Percentiles rank a stretch among this genome's conserved stretches.
Conservation (phyloP, 495 filamentous ascomycete species). For the Evansstolkia leycettana region DNA sequence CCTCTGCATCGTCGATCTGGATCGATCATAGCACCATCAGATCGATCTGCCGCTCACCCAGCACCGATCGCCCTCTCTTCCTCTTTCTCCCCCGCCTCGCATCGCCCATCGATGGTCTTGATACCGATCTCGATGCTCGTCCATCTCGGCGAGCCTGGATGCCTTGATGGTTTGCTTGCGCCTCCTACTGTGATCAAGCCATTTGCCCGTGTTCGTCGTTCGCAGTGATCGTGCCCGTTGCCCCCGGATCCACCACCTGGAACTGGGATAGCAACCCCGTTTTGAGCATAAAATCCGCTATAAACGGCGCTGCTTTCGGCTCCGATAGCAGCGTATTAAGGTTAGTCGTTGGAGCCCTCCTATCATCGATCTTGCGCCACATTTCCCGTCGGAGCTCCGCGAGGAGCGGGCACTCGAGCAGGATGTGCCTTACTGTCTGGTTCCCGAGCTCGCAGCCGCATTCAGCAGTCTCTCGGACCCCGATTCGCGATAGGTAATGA, state of each 20-base stretch:
- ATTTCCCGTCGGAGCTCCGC: neutral
- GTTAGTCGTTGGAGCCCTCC: slow-evolving; percentile 9
- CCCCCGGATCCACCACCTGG: slow-evolving; percentile 1
- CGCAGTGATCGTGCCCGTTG: neutral
- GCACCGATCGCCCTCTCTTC: too few relatives aligned
- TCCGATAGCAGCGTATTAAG: slow-evolving; percentile 16
- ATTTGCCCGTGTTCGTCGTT: too few relatives aligned
- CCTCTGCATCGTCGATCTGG: too few relatives aligned
- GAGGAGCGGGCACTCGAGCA: slow-evolving; percentile 12
- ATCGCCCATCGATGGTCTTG: too few relatives aligned
- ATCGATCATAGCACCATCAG: too few relatives aligned
- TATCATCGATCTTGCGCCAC: slow-evolving; percentile 10
- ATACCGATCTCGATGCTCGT: too few relatives aligned
- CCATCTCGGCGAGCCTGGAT: too few relatives aligned
- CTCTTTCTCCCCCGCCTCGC: too few relatives aligned
- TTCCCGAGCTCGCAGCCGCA: slow-evolving; percentile 12
- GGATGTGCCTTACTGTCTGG: slow-evolving; percentile 18
- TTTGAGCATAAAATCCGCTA: slow-evolving; percentile 16
- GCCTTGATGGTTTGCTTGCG: too few relatives aligned
- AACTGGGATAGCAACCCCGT: slow-evolving; percentile 18
- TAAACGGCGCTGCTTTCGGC: slow-evolving; percentile 15
- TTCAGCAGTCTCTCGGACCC: slow-evolving; percentile 12
- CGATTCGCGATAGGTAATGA: slow-evolving; percentile 19
- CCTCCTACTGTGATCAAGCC: too few relatives aligned
- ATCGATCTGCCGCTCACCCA: too few relatives aligned